These are phyloP conservation scores for Coniosporium tulheliwenetii DNA, from an alignment of 2,329 filamentous ascomycete species.

Conservation along the genomic window DNA sequence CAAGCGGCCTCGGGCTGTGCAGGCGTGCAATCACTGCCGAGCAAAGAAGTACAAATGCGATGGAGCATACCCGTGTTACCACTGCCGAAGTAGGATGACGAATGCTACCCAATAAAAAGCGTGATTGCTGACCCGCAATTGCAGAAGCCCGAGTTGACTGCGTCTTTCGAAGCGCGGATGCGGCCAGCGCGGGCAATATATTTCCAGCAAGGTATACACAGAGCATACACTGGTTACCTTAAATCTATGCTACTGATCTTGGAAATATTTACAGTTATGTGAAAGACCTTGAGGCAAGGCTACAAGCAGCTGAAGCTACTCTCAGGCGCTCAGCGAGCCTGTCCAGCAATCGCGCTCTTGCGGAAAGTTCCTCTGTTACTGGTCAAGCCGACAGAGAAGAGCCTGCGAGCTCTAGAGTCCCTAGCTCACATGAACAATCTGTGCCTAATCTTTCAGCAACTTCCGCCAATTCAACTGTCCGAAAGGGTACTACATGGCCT, in stretches of 20 bases:
- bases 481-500: background rate
- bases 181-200: background rate
- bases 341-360: background rate
- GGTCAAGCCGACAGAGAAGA: background rate
- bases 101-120: background rate
- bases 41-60: slow-evolving; percentile 34
- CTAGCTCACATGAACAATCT: slow-evolving; percentile 1
- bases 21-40: slow-evolving; percentile 31
- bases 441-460: background rate
- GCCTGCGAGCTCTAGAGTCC: background rate
- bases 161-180: slow-evolving; percentile 3
- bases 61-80: slow-evolving; percentile 27
- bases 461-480: background rate
- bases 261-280: slow-evolving; percentile 13
- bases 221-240: background rate
- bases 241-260: background rate
- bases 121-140: background rate
- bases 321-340: slow-evolving; percentile 3
- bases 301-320: slow-evolving; percentile 15
- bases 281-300: slow-evolving; percentile 17
- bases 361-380: background rate
- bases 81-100: slow-evolving; percentile 23
- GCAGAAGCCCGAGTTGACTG: slow-evolving; percentile 2
- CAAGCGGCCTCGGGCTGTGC: slow-evolving; percentile 24
- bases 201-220: slow-evolving; percentile 1